These are phyloP conservation scores for Pseudopyricularia javanii DNA, from an alignment of 2,329 filamentous ascomycete species.

Conservation along the genomic window DNA sequence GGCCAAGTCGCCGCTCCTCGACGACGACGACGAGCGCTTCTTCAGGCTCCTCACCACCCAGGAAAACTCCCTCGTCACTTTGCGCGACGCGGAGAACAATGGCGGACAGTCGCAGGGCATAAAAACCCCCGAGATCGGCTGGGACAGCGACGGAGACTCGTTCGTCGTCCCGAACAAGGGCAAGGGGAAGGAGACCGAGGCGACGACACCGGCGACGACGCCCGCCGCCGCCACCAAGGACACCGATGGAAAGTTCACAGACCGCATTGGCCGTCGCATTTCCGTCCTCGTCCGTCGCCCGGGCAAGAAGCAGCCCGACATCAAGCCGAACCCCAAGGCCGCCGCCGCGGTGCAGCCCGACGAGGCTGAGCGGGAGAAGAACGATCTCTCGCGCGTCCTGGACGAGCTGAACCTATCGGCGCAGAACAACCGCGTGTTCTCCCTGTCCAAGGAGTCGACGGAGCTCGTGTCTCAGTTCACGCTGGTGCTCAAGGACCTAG, in stretches of 20 bases:
- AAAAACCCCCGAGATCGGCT: conserved; percentile 36
- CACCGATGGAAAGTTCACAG: conserved; percentile 4
- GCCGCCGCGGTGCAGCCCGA: conserved; percentile 12
- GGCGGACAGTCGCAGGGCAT: conserved; percentile 28
- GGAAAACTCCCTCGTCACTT: conserved; percentile 6
- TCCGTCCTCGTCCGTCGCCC: conserved; percentile 22
- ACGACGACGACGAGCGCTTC: conserved; percentile 45
- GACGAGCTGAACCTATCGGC: conserved; percentile 75
- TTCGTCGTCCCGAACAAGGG: conserved; percentile 13
- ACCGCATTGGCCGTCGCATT: conserved; percentile 22
- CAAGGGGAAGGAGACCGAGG: conserved; percentile 18
- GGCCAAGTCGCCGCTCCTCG: conserved; percentile 32
- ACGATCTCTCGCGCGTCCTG: conserved; percentile 70
- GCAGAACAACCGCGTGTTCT: conserved; percentile 75
- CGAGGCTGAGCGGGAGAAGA: conserved; percentile 37
- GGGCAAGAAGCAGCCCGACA: conserved; percentile 21
- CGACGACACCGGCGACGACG: conserved; percentile 9
- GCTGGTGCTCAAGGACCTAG: conserved; percentile 78
- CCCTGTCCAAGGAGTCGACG: conserved; percentile 71
- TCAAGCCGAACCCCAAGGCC: conserved; percentile 20
- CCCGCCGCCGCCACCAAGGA: conserved; percentile 11
- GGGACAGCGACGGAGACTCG: conserved; percentile 29
- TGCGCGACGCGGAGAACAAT: background rate
- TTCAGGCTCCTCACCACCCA: conserved; percentile 38
- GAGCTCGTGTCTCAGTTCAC: conserved; percentile 77